Percentiles rank a stretch among this genome's conserved stretches.
These are phyloP conservation scores for Suillus discolor DNA, from an alignment of 768 basidiomycete species.

Conservation along the genomic window DNA sequence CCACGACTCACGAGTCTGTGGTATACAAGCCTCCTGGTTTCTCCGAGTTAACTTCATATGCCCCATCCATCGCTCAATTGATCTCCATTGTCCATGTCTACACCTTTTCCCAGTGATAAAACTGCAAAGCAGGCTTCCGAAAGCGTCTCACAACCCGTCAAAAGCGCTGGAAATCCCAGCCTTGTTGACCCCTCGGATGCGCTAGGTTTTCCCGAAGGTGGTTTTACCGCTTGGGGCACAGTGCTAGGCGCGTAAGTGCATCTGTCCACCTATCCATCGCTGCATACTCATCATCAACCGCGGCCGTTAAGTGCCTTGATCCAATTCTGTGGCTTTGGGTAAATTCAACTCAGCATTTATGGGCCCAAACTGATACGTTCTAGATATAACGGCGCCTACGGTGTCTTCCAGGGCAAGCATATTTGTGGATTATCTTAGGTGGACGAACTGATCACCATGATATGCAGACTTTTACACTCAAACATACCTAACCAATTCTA, in stretches of 20 bases:
- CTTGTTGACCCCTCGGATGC: neutral
- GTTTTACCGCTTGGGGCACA: slow-evolving; percentile 27
- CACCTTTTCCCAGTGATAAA: neutral
- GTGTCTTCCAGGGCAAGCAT: slow-evolving; percentile 41
- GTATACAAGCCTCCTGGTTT: neutral
- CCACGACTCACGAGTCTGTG: neutral
- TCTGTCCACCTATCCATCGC: neutral
- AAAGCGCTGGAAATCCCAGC: neutral
- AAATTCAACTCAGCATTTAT: neutral
- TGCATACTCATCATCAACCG: slow-evolving; percentile 3
- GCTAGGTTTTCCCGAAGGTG: slow-evolving; percentile 25
- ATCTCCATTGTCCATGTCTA: neutral
- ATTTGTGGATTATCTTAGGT: neutral
- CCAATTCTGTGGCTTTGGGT: slow-evolving; percentile 43
- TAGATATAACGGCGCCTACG: slow-evolving; percentile 40
- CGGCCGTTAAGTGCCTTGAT: slow-evolving; percentile 31
- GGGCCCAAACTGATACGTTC: neutral
- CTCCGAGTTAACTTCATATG: neutral
- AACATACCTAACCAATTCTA: slow-evolving; percentile 36
- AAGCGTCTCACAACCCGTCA: neutral
- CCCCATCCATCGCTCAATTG: too few relatives aligned
- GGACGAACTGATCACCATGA: neutral
- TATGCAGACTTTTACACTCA: slow-evolving; percentile 41
- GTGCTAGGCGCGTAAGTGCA: slow-evolving; percentile 26
- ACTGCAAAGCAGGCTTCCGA: too few relatives aligned